Base-by-base conservation (phyloP, 805 yeast genomes). In the Barnettozyma californica region DNA sequence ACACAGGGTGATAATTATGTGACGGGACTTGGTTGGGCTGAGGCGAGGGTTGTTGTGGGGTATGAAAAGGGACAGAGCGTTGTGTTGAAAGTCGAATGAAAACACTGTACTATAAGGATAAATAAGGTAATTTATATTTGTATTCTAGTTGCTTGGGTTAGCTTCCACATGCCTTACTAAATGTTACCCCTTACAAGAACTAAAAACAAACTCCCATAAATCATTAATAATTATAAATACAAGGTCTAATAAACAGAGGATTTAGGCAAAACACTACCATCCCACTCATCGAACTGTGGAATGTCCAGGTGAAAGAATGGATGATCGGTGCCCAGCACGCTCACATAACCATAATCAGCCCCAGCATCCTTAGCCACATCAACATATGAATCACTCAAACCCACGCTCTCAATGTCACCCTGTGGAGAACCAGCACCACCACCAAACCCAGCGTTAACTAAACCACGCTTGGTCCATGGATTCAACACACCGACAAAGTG, bases 401-500 rank as follows among this genome's bases (percentile, higher is more conserved):
- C 49, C 41, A 50, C 48, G 13, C 45, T 73, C 27, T 71, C 76
- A 23, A 29, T 14, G 19, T 36, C 47, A 29, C 42, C 41, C 9
- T 44, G 34, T 3, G 33, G 27, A 21, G 29, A 9, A 18, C 18
- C 39, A 13, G 76, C 69, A 36, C 92, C 92, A 18, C 77, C 70
- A 43, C 96, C 95, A 68, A 89, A 89, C 1, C 95, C 95, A 49
- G 83, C 82, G 56, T 80, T 77, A 40, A 84, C 63, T 55, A 91
- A 75, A 5, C 84, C 85, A 61, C 92, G 77, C 59, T 87, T 81
- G 47, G 87, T 79, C 97, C 97, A 91, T 9, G 92, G 91, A 48
- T 86, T 82, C 41, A 86, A 68, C 29, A 91, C 80, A 23, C 96
- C 95, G 10, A 87, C 79, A 65, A 91, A 90, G 67, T 91, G 97